Conservation (phyloP, 2,329 filamentous ascomycete genomes). For the Arachnomyces sp. region DNA sequence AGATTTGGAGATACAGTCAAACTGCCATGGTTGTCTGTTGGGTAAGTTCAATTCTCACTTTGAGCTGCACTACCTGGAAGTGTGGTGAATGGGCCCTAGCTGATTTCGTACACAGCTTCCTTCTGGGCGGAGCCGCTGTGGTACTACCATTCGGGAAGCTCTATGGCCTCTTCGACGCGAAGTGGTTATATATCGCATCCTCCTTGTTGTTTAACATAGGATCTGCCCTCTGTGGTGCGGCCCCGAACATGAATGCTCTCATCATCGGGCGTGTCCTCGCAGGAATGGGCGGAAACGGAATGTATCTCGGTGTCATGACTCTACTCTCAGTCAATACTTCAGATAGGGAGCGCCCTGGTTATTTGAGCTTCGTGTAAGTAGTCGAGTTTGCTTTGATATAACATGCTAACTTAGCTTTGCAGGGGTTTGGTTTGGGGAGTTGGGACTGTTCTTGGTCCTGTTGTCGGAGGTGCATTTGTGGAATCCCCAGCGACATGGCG, state of each 20-base stretch:
- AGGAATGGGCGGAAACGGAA: constrained; percentile 26
- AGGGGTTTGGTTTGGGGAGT: constrained; percentile 5
- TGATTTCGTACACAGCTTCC: too few relatives aligned
- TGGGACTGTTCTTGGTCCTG: constrained; percentile 6
- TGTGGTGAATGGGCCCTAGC: too few relatives aligned
- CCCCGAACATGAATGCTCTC: constrained; percentile 38
- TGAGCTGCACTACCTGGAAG: too few relatives aligned
- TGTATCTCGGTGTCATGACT: constrained; percentile 20
- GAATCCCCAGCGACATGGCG: too few relatives aligned
- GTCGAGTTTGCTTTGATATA: too few relatives aligned
- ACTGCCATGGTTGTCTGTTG: too few relatives aligned
- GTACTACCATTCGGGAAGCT: constrained; percentile 31
- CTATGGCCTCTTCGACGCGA: constrained; percentile 38
- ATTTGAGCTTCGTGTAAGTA: constrained; percentile 10
- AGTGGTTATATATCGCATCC: constrained; percentile 31
- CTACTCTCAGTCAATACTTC: constrained; percentile 1
- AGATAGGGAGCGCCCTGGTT: constrained; percentile 10
- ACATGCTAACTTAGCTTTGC: too few relatives aligned
- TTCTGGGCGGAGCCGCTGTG: constrained; percentile 34
- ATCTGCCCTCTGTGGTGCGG: constrained; percentile 35
- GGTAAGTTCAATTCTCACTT: too few relatives aligned
- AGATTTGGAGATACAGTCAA: too few relatives aligned
- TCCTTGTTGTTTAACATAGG: constrained; percentile 25
- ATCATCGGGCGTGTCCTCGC: constrained; percentile 38
- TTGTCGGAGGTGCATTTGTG: constrained; percentile 6